Percentiles rank a stretch among this genome's conserved stretches.
Conservation (phyloP, 495 filamentous ascomycete species). For the Penicillium cosmopolitanum region DNA sequence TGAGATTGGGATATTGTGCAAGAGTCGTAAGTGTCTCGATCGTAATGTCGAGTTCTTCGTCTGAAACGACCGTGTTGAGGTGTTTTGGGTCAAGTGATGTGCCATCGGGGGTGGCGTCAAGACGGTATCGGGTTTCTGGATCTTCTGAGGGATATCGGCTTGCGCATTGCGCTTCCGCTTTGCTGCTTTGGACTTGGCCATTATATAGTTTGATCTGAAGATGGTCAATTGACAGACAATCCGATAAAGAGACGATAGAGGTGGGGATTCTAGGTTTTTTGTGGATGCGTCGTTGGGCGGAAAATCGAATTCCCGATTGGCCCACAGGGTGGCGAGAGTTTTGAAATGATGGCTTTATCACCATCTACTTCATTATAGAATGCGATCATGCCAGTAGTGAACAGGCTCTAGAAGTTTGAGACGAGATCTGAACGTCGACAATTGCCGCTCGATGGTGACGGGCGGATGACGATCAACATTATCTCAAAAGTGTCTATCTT, state of each 20-base stretch:
- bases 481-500: too few species aligned
- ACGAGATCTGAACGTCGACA: too few species aligned
- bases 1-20: conserved; percentile 39
- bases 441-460: too few species aligned
- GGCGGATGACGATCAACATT: too few species aligned
- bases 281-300: conserved; percentile 4
- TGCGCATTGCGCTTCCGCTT: conserved; percentile 47
- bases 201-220: conserved; percentile 9
- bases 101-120: conserved; percentile 40
- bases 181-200: conserved; percentile 42
- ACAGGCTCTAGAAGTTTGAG: too few species aligned
- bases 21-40: conserved; percentile 42
- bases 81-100: conserved; percentile 36
- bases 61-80: conserved; percentile 35
- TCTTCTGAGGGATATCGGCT: conserved; percentile 35
- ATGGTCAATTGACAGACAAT: conserved; percentile 1
- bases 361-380: too few species aligned
- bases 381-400: too few species aligned
- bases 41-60: conserved; percentile 43
- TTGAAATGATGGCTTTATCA: background rate
- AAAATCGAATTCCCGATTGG: conserved; percentile 5
- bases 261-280: conserved; percentile 7
- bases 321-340: background rate
- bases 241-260: conserved; percentile 6
- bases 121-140: conserved; percentile 26